Percentiles rank a stretch among this genome's conserved stretches.
Evolutionary conservation across 164 flowering plant species (phyloP).

Genomic region (Magnolia kwangsiensis): DNA sequence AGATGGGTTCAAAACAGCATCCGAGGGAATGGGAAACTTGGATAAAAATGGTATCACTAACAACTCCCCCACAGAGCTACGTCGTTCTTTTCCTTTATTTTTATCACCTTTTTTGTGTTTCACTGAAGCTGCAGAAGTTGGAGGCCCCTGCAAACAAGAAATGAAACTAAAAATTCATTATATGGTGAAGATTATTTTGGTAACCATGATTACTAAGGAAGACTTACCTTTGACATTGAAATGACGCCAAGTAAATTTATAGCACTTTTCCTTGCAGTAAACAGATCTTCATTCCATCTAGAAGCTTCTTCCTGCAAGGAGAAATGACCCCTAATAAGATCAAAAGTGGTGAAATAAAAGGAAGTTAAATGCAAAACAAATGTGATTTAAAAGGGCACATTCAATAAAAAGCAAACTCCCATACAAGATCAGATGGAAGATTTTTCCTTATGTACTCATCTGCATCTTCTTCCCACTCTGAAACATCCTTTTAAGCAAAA

Average conservation of each 20-base stretch:
- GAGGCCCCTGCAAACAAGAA: constrained; percentile 56
- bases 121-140: constrained; percentile 36
- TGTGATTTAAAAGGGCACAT: background rate
- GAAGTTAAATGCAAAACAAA: background rate
- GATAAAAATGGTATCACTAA: constrained; percentile 77
- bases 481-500: constrained; percentile 41
- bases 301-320: constrained; percentile 63
- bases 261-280: constrained; percentile 83
- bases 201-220: background rate
- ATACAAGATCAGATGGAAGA: constrained; percentile 76
- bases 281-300: constrained; percentile 76
- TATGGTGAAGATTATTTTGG: background rate
- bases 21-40: constrained; percentile 62
- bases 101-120: constrained; percentile 77
- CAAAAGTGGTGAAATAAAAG: background rate
- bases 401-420: background rate
- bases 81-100: constrained; percentile 39
- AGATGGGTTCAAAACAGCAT: constrained; percentile 26
- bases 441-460: constrained; percentile 80
- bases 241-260: constrained; percentile 78
- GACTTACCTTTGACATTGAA: constrained; percentile 66
- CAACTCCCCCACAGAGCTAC: constrained; percentile 58
- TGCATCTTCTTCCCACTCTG: constrained; percentile 84
- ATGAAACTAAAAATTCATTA: background rate
- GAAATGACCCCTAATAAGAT: constrained; percentile 2